These are phyloP conservation scores for Fusarium sp. DNA, from an alignment of 2,329 filamentous ascomycete species.

Conservation along the genomic window DNA sequence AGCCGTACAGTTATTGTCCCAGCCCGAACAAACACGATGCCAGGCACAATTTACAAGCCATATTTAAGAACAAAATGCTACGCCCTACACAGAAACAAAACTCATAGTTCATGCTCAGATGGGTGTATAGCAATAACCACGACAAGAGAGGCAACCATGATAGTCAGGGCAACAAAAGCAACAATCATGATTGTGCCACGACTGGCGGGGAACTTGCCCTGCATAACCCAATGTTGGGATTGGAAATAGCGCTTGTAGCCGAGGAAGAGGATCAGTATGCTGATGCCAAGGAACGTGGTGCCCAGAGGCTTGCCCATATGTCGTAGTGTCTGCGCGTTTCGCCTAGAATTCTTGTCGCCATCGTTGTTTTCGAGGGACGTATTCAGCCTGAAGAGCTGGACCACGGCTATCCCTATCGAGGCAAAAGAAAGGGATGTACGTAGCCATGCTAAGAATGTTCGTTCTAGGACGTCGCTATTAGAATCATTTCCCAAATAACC, in stretches of 20 bases:
- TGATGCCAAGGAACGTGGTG: constrained; percentile 79
- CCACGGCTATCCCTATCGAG: constrained; percentile 84
- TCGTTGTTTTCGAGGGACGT: constrained; percentile 62
- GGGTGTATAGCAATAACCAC: constrained; percentile 69
- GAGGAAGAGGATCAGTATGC: constrained; percentile 78
- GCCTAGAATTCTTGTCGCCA: constrained; percentile 42
- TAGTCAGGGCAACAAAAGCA: constrained; percentile 70
- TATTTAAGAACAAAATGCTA: not conserved
- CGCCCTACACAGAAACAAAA: not conserved
- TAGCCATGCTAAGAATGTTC: constrained; percentile 88
- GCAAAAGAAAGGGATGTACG: constrained; percentile 85
- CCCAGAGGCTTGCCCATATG: constrained; percentile 77
- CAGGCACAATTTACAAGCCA: not conserved
- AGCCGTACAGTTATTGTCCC: not conserved
- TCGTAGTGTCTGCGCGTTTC: constrained; percentile 60
- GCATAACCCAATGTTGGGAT: constrained; percentile 81
- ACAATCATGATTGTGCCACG: constrained; percentile 79
- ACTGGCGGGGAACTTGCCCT: constrained; percentile 83
- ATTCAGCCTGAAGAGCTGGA: constrained; percentile 86
- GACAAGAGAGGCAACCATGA: constrained; percentile 70
- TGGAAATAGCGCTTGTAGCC: constrained; percentile 85
- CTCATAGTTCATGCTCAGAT: constrained; percentile 33
- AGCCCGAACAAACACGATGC: not conserved
- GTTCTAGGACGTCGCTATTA: constrained; percentile 63
- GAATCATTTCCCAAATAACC: not conserved